Percentiles rank a stretch among this genome's conserved stretches.
These are phyloP conservation scores for Penicillium pulvis DNA, from an alignment of 495 filamentous ascomycete species.

Conservation along the genomic window DNA sequence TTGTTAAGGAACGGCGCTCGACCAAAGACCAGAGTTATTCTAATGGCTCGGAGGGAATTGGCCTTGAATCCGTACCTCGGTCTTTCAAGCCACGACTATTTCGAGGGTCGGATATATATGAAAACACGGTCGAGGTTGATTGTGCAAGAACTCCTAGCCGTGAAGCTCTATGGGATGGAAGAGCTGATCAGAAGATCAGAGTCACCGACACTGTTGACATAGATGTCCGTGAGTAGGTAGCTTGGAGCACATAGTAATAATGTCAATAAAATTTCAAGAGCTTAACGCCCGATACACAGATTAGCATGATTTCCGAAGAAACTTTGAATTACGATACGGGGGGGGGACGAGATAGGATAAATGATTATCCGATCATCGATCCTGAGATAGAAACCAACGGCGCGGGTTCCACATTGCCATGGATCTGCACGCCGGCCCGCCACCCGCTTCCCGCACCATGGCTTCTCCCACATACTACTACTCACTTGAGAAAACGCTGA, in stretches of 20 bases:
- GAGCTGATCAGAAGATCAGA: neutral
- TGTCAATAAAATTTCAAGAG: too few relatives aligned
- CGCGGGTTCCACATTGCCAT: neutral
- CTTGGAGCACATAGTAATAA: too few relatives aligned
- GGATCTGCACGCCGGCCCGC: neutral
- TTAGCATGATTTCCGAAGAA: too few relatives aligned
- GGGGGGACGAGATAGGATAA: too few relatives aligned
- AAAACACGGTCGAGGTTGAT: constrained; percentile 3
- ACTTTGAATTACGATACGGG: too few relatives aligned
- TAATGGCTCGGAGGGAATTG: neutral
- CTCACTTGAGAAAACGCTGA: too few relatives aligned
- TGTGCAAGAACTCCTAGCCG: neutral
- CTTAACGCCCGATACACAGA: too few relatives aligned
- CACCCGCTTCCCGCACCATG: too few relatives aligned
- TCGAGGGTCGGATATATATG: neutral
- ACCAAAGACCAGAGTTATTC: constrained; percentile 3
- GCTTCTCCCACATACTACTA: too few relatives aligned
- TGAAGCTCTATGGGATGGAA: constrained; percentile 4
- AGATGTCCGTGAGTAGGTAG: neutral
- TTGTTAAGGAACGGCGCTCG: constrained; percentile 4
- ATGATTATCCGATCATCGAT: neutral
- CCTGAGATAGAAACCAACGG: too few relatives aligned
- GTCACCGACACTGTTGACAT: neutral
- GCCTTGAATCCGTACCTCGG: neutral
- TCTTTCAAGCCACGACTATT: neutral